A percentile compares a stretch with the other conserved stretches of the same genome.
phyloP scores from a whole-genome alignment of 1,139 yeast genomes.

The Scheffersomyces parashehatae region DNA sequence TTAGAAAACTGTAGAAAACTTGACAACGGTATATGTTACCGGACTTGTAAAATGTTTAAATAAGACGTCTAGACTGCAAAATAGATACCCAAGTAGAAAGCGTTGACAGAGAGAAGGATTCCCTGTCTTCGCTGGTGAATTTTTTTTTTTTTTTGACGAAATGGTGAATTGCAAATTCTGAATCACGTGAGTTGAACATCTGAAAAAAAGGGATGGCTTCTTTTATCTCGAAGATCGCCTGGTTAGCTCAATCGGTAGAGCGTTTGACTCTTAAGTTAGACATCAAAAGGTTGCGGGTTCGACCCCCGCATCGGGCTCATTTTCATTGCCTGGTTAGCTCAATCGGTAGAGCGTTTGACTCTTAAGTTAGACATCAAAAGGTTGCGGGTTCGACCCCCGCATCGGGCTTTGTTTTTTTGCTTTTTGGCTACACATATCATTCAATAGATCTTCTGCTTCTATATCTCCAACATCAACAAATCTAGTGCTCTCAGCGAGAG shows the following conservation, averaged over 20 bases:
- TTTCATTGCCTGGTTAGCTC: constrained; percentile 11
- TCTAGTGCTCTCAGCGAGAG: no score
- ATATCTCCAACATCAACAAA: no score
- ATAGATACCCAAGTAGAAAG: no score
- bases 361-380: constrained; percentile 31
- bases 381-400: constrained; percentile 55
- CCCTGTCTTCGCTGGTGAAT: no score
- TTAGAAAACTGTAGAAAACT: no score
- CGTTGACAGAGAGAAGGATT: no score
- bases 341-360: constrained; percentile 16
- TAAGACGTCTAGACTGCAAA: no score
- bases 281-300: constrained; percentile 53
- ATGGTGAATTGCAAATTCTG: no score
- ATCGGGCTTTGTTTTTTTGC: constrained; percentile 30
- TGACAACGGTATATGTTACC: no score
- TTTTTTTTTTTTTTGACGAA: no score
- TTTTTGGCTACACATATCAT: not conserved
- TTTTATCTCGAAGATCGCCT: constrained; percentile 11
- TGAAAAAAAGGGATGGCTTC: not conserved
- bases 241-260: constrained; percentile 32
- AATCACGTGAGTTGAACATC: not conserved
- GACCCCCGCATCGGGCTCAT: constrained; percentile 52
- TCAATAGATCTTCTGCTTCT: no score
- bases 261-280: constrained; percentile 25
- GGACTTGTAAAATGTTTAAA: no score